phyloP scores from a whole-genome alignment of 1,284 basidiomycete species.

The Hortiboletus rubellus region DNA sequence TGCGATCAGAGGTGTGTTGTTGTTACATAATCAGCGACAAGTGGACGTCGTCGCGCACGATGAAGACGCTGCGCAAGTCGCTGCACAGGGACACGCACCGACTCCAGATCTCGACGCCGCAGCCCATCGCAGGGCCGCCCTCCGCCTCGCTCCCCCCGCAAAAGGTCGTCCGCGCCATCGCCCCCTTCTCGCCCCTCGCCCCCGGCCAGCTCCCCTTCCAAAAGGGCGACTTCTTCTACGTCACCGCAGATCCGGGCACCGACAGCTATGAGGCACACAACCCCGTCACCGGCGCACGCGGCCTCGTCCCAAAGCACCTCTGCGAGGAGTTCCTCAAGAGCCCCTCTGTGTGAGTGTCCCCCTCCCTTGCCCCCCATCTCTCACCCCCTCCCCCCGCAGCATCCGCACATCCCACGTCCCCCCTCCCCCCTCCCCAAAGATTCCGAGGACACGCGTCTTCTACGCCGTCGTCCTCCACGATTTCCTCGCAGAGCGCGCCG shows the following conservation, averaged over 20 bases:
- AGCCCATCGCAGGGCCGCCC: conserved; percentile 65
- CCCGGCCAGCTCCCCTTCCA: conserved; percentile 84
- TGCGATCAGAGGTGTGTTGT: conserved; percentile 13
- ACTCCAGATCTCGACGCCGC: conserved; percentile 67
- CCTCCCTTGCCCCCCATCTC: neutral
- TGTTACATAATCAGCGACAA: conserved; percentile 26
- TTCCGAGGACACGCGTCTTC: conserved; percentile 61
- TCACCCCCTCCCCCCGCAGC: conserved; percentile 30
- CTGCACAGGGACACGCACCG: conserved; percentile 55
- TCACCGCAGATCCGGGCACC: conserved; percentile 71
- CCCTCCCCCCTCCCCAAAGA: conserved; percentile 31
- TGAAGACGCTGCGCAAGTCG: conserved; percentile 88
- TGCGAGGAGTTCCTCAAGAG: conserved; percentile 90
- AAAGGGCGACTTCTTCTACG: conserved; percentile 98
- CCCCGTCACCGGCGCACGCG: conserved; percentile 88
- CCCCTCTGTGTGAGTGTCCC: conserved; percentile 55
- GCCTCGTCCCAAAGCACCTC: conserved; percentile 81
- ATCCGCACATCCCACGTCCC: conserved; percentile 22
- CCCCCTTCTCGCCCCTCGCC: conserved; percentile 74
- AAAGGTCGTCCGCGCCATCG: conserved; percentile 91
- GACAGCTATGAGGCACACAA: conserved; percentile 85
- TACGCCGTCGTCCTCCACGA: conserved; percentile 97
- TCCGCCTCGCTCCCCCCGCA: conserved; percentile 82
- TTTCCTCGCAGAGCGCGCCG: conserved; percentile 90
- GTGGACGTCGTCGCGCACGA: conserved; percentile 35